Base-by-base conservation (phyloP, 805 yeast species). In the Starmerella lactis-condensi region DNA sequence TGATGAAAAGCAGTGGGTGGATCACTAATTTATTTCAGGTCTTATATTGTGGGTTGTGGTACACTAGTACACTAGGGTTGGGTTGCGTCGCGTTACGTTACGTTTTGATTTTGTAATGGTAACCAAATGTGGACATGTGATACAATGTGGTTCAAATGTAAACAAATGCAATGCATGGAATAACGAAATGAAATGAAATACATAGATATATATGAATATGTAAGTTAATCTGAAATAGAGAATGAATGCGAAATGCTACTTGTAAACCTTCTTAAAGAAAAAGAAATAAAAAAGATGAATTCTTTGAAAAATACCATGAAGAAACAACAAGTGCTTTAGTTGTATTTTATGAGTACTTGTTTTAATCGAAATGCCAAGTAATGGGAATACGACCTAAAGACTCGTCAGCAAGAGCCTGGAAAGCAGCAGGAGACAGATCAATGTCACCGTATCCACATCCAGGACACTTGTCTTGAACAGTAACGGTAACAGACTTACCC, bases 351-450 rank as follows among this genome's bases (percentile, higher is more conserved):
- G n/a, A n/a, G n/a, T n/a, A n/a, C n/a, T n/a, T n/a, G n/a, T 7
- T n/a, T 27, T 30, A 33, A 20, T 27, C 27, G 24, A 38, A 45
- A 20, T 43, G 31, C 77, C 77, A 70, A 30, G 63, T 49, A 43
- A 70, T 60, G 16, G 57, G 51, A 39, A 71, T 60, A 38, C 71
- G 62, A 26, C 76, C 77, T 42, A 58, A 62, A 31, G 48, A 54
- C 47, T 54, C 50, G 43, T 61, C 65, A 11, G 73, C 75, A 37
- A 70, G 52, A 39, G 54, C 44, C 23, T 52, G 32, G 46, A 71
- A 70, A 4, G 76, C 76, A 34, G 65, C 46, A 6, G 75, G 75
- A n/a, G 74, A 65, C 34, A 71, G 57, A 43, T 70, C 76, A 36
- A 70, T 61, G 43, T 61, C 67, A 35, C 64, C 48, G 30, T 51